Base-by-base conservation (phyloP, 2,329 filamentous ascomycete species). In the Aotearoamyces nothofagi region DNA sequence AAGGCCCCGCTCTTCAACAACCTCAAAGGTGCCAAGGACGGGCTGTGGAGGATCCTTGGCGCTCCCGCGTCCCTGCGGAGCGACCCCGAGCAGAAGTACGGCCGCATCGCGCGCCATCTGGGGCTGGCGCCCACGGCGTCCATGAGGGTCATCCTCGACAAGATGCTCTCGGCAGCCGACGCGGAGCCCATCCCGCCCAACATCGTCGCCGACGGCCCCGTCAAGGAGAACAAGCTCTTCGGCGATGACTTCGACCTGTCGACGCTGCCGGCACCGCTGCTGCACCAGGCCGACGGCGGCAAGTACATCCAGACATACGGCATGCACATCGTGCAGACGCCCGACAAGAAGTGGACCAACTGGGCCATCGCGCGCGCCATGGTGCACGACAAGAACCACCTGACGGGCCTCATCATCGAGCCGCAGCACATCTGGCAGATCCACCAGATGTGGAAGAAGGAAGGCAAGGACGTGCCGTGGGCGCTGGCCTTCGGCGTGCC, bases 1-100 rank as follows among this genome's bases (percentile, higher is more conserved):
- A 60, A 59, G 27, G 61, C 62, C 1, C 61, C 61, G 0, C 50
- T 67, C 0, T 63, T 66, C 50, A 60, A 64, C 43, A 66, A 65
- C 15, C 32, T 66, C 30, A 61, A 55, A 29, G 61, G 61, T 2
- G 44, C 46, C 4, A 39, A 56, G 17, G 39, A 61, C 22, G 61
- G 61, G 6, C 45, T 66, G 1, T 66, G 48, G 35, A 49, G 60
- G 7, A 63, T 65, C 13, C 49, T 66, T 4, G 61, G 60, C 13
- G 55, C 54, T 0, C 52, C 60, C 0, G 54, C 42, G 3, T 52
- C 49, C 1, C 45, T 64, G 0, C 42, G 57, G 1, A 46, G 38
- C 2, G 39, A 46, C 5, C 17, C 39, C 1, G 36, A 39, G 3
- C 41, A 56, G 9, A 43, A 41, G 5, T 63, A 55, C 34, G 53